Base-by-base conservation (phyloP, 2,329 filamentous ascomycete species). In the Apiospora aurea region DNA sequence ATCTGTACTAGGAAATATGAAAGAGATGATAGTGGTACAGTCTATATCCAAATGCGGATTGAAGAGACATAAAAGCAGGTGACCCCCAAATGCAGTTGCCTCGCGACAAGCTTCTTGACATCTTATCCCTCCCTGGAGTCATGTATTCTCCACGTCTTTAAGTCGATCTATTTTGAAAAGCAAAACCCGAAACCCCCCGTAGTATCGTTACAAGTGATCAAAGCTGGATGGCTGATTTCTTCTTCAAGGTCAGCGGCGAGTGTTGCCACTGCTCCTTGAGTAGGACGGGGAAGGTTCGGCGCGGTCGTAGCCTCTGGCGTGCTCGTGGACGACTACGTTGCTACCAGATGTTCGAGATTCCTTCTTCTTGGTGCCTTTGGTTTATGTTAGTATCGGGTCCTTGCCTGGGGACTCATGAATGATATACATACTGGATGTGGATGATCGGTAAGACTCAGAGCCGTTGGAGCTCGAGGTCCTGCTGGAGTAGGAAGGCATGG, bases 311-410 rank as follows among this genome's bases (percentile, higher is more conserved):
- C 61, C 34, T 26, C 61, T 13, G 18, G 69, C 57, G 10, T 49
- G 14, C 7, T 67, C 21, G 24, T 72, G 34, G 69, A 70, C 24
- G n/a, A 72, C n/a, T n/a, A n/a, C n/a, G n/a, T n/a, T n/a, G n/a
- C n/a, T n/a, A n/a, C n/a, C n/a, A n/a, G n/a, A n/a, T n/a, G n/a
- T n/a, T n/a, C n/a, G n/a, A n/a, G n/a, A n/a, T n/a, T n/a, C n/a
- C n/a, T 0, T 64, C 18, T 14, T 64, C 41, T 34, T 11, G 41
- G 10, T 13, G 6, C 8, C 53, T 61, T 11, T 21, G 18, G 29
- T 61, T 8, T n/a, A 1, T 41, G 34, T 64, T 0, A 64, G 18
- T 47, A 13, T 8, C 1, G 10, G 4, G n/a, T 10, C 2, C 13
- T 34, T 29, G 5, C 21, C 14, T 46, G 24, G 4, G 29, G 11